These are phyloP conservation scores for Pichia sp. DNA, from an alignment of 1,139 yeast genomes.

Conservation along the genomic window DNA sequence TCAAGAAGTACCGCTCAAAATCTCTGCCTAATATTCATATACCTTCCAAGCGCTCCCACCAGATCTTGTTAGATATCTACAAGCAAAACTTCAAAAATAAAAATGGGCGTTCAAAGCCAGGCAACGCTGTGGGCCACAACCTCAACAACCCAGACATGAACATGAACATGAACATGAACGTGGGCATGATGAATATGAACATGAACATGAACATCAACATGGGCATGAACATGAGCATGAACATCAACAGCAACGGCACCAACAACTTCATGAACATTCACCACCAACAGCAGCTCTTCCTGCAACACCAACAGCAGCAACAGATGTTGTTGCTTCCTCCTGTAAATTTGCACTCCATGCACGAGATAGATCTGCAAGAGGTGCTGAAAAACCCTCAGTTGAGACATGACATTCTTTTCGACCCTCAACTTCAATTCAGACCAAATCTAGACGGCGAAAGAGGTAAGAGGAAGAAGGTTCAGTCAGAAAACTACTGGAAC, in stretches of 20 bases:
- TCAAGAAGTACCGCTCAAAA: constrained; percentile 34
- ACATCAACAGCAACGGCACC: constrained; percentile 7
- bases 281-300: constrained; percentile 15
- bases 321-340: constrained; percentile 55
- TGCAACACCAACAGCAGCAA: constrained; percentile 16
- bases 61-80: not conserved
- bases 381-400: constrained; percentile 88
- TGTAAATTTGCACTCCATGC: constrained; percentile 74
- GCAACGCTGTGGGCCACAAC: too few species aligned
- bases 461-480: constrained; percentile 69
- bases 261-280: constrained; percentile 1
- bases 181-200: too few species aligned
- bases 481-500: constrained; percentile 80
- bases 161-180: too few species aligned
- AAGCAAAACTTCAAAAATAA: not conserved
- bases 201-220: too few species aligned
- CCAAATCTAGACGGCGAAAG: constrained; percentile 91
- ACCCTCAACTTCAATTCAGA: constrained; percentile 87
- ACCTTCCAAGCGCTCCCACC: constrained; percentile 28
- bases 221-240: not conserved
- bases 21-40: constrained; percentile 38
- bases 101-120: not conserved
- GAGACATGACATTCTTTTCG: constrained; percentile 88
- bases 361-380: constrained; percentile 85
- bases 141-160: too few species aligned